These are phyloP conservation scores for Rubroboletus satanas DNA, from an alignment of 768 basidiomycete genomes.

Conservation along the genomic window DNA sequence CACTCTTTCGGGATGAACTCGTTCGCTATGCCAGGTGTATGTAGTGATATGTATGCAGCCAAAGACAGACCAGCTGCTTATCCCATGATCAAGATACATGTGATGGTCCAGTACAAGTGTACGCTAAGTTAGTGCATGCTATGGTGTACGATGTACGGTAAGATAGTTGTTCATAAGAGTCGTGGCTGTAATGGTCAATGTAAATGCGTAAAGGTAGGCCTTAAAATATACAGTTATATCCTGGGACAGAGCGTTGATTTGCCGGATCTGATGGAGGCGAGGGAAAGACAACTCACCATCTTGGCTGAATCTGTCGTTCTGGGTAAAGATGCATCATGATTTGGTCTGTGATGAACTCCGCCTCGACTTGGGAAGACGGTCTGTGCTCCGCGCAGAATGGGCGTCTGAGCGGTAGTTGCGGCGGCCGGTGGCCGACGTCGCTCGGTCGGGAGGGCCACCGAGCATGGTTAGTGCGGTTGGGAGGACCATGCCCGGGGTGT, in stretches of 20 bases:
- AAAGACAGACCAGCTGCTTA: constrained; percentile 20
- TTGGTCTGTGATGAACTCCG: constrained; percentile 32
- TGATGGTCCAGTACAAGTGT: constrained; percentile 14
- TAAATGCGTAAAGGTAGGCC: constrained; percentile 4
- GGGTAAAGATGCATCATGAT: constrained; percentile 35
- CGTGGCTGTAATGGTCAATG: constrained; percentile 9
- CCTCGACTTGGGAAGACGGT: constrained; percentile 28
- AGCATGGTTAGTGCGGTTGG: neutral
- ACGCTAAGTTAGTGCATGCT: constrained; percentile 19
- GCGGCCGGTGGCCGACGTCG: constrained; percentile 17
- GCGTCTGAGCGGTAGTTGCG: constrained; percentile 9
- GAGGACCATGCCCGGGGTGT: neutral
- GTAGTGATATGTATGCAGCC: neutral
- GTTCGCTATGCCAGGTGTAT: neutral
- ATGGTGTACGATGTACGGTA: constrained; percentile 10
- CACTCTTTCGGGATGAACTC: neutral
- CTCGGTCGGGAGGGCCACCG: constrained; percentile 11
- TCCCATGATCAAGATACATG: constrained; percentile 8
- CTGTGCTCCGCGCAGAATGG: constrained; percentile 13
- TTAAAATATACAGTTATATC: constrained; percentile 16
- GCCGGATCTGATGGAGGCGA: neutral
- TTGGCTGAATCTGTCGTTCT: constrained; percentile 30
- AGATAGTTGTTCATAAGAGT: constrained; percentile 7
- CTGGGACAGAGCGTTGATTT: constrained; percentile 5
- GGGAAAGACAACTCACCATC: constrained; percentile 23